Percentiles rank a stretch among this genome's conserved stretches.
Evolutionary conservation across 768 basidiomycete genomes (phyloP).

Genomic region (Megacollybia marginata): DNA sequence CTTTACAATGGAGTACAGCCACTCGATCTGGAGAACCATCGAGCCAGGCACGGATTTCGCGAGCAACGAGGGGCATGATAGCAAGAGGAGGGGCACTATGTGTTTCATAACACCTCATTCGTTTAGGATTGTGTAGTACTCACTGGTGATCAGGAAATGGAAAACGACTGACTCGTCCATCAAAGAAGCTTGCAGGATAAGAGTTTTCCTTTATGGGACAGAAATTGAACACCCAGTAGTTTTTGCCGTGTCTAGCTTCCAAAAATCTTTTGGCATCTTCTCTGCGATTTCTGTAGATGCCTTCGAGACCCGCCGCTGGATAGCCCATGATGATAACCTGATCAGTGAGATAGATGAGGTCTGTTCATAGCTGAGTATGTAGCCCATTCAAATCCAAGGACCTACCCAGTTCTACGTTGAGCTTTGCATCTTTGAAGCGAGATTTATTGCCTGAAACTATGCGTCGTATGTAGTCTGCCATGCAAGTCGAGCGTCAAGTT

Average conservation of each 20-base stretch:
- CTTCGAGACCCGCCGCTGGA: constrained; percentile 73
- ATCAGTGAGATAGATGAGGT: constrained; percentile 67
- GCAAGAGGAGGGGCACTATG: constrained; percentile 69
- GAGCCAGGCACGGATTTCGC: constrained; percentile 73
- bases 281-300: constrained; percentile 71
- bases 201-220: constrained; percentile 78
- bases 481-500: constrained; percentile 12
- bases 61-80: constrained; percentile 61
- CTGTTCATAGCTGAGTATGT: constrained; percentile 17
- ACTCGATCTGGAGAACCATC: constrained; percentile 57
- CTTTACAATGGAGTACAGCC: constrained; percentile 85
- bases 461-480: constrained; percentile 62
- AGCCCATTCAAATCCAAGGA: neutral
- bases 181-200: constrained; percentile 64
- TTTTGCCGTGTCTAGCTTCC: constrained; percentile 61
- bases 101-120: neutral
- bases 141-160: constrained; percentile 91
- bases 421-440: constrained; percentile 60
- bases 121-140: constrained; percentile 19
- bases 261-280: constrained; percentile 74
- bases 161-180: constrained; percentile 70
- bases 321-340: constrained; percentile 77
- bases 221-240: constrained; percentile 88
- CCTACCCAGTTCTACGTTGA: constrained; percentile 67
- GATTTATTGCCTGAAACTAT: constrained; percentile 80